These are phyloP conservation scores for Penicillium sp. DNA, from an alignment of 2,329 filamentous ascomycete species.

Conservation along the genomic window DNA sequence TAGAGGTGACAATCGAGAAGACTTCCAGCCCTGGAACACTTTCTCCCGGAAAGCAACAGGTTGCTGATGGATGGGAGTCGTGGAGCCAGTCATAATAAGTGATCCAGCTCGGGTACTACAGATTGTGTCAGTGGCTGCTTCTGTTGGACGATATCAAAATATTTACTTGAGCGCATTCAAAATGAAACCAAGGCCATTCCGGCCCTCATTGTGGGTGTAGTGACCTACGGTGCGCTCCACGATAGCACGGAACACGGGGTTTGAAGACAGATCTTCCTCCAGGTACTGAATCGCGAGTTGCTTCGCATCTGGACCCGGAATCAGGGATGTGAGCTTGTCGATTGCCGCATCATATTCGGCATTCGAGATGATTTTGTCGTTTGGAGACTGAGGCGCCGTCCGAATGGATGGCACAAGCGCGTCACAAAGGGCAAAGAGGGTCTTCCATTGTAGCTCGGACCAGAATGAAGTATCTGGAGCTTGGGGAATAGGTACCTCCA, in stretches of 20 bases:
- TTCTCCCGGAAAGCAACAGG: slow-evolving; percentile 55
- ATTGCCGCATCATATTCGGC: slow-evolving; percentile 45
- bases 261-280: slow-evolving; percentile 48
- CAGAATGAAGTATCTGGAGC: slow-evolving; percentile 50
- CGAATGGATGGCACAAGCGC: slow-evolving; percentile 57
- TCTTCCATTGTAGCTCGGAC: slow-evolving; percentile 58
- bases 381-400: slow-evolving; percentile 35
- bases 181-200: slow-evolving; percentile 52
- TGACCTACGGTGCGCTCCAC: slow-evolving; percentile 51
- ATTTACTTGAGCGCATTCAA: slow-evolving; percentile 56
- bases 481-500: slow-evolving; percentile 50
- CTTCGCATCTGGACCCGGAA: slow-evolving; percentile 34
- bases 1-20: slow-evolving; percentile 53
- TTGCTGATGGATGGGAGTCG: slow-evolving; percentile 56
- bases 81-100: slow-evolving; percentile 58
- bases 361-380: slow-evolving; percentile 40
- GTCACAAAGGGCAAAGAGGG: slow-evolving; percentile 58
- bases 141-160: background rate
- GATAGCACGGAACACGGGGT: slow-evolving; percentile 51
- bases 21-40: slow-evolving; percentile 55
- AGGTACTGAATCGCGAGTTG: slow-evolving; percentile 48
- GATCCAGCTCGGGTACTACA: slow-evolving; percentile 56
- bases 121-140: background rate
- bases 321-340: slow-evolving; percentile 24
- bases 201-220: slow-evolving; percentile 51